Conservation (phyloP, 257 asterid species). For the Solanum gandarillasii region DNA sequence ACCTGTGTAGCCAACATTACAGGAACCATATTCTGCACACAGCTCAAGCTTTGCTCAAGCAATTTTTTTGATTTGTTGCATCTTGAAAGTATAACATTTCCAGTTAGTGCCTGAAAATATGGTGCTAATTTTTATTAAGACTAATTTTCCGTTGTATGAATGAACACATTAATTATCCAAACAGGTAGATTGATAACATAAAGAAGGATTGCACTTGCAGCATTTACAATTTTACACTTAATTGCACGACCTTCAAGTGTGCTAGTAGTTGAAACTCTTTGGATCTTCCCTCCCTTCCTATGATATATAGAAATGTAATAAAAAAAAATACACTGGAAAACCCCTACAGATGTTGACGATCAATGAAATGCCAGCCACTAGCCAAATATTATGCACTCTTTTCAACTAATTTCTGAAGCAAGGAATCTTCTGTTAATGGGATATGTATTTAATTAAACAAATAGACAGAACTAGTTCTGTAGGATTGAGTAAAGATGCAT, state of each 20-base stretch:
- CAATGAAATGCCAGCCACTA: background rate
- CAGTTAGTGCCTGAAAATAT: conserved; percentile 68
- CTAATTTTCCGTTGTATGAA: background rate
- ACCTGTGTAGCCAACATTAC: conserved; percentile 68
- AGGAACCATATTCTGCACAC: conserved; percentile 66
- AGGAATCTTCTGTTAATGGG: background rate
- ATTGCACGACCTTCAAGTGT: background rate
- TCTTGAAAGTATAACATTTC: conserved; percentile 61
- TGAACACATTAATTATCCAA: background rate
- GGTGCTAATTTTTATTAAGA: background rate
- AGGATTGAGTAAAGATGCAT: conserved; percentile 5
- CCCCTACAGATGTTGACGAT: background rate
- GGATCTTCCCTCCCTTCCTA: background rate
- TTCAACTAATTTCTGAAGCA: background rate
- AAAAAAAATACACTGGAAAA: background rate
- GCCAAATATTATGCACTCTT: background rate
- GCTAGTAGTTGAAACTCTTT: background rate
- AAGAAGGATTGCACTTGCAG: background rate
- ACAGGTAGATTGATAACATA: background rate
- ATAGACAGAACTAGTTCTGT: background rate
- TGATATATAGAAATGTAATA: background rate
- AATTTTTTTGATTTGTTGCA: conserved; percentile 50
- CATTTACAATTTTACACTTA: background rate
- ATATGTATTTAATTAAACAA: background rate
- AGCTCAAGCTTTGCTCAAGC: conserved; percentile 60